Base-by-base conservation (phyloP, 169 alveolate species). In the Babesia bigemina region DNA sequence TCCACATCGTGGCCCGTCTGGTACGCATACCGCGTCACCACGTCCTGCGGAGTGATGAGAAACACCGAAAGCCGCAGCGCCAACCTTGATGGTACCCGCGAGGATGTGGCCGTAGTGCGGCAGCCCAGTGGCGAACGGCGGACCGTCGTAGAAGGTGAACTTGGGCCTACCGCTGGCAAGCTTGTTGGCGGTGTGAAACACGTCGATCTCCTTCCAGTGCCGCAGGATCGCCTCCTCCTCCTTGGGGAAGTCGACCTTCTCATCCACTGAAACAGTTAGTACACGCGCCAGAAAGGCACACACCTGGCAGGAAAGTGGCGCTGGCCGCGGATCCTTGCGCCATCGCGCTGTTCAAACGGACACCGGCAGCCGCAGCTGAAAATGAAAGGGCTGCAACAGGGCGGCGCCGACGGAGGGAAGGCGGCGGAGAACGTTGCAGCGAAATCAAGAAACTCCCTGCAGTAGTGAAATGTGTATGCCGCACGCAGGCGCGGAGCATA, bases 61-160 rank as follows among this genome's bases (percentile, higher is more conserved):
- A 11, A 0, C 24, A 16, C 4, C 19, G 49, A 17, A 24, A 21
- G 13, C 7, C 22, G 12, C 22, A 21, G 17, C 39, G 19, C 59
- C 49, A 74, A 92, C 97, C 92, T 97, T 97, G 62, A 96, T 95
- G 14, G 99, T 96, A 13, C 99, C 99, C n/a, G 99, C 99, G 21
- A 97, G 95, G 47, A 98, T 94, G 91, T 98, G 99, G 13, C 99
- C 99, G 86, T 98, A 97, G 85, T 98, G 99, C 29, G 99, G 99
- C 60, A 96, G 92, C 16, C 99, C 99, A 0, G 99, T 98, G 57
- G 99, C 99, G 81, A 97, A 98, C 28, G 99, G 99, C 0, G 99
- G 99, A 4, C 99, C 99, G 71, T 98, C 99, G 91, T 96, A 97
- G 91, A 98, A 98, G 24, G 97, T 95, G 87, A 91, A 98, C 44